Percentiles rank a stretch among this genome's conserved stretches.
Evolutionary conservation across 768 basidiomycete species (phyloP).

Genomic region (Lyophyllum atratum): DNA sequence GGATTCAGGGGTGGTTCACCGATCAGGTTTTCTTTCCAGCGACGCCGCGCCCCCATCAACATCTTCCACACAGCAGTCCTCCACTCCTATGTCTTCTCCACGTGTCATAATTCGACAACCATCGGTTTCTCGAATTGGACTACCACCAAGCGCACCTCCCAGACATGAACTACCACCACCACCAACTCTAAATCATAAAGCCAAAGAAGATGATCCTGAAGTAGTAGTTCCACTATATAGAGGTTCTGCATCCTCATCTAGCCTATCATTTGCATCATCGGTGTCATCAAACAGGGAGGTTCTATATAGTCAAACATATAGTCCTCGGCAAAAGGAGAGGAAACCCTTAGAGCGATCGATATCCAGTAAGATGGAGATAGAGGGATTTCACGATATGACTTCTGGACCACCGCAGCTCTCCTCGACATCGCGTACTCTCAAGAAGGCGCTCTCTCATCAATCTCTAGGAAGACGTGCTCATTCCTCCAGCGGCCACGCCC

Average conservation of each 20-base stretch:
- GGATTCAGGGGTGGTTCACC: slow-evolving; percentile 34
- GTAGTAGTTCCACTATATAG: slow-evolving; percentile 16
- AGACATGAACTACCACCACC: slow-evolving; percentile 49
- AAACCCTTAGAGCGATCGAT: slow-evolving; percentile 24
- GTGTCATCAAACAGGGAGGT: slow-evolving; percentile 30
- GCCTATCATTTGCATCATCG: slow-evolving; percentile 46
- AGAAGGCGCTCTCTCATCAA: slow-evolving; percentile 60
- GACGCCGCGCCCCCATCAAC: slow-evolving; percentile 7
- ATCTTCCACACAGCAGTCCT: slow-evolving; percentile 12
- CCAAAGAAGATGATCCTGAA: slow-evolving; percentile 16
- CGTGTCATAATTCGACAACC: slow-evolving; percentile 43
- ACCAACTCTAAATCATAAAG: slow-evolving; percentile 3
- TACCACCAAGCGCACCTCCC: slow-evolving; percentile 53
- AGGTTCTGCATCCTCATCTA: slow-evolving; percentile 37
- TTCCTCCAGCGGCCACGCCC: slow-evolving; percentile 25
- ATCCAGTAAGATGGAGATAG: slow-evolving; percentile 10
- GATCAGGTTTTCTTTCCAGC: slow-evolving; percentile 31
- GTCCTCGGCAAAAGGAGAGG: slow-evolving; percentile 28
- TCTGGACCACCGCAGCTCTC: slow-evolving; percentile 17
- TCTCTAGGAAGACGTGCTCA: slow-evolving; percentile 43
- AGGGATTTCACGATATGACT: background rate
- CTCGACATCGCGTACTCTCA: slow-evolving; percentile 37
- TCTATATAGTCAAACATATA: slow-evolving; percentile 26
- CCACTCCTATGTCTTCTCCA: slow-evolving; percentile 23
- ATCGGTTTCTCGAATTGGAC: slow-evolving; percentile 42